Conservation (phyloP, 2,329 filamentous ascomycete genomes). For the Aspergillus niger region DNA sequence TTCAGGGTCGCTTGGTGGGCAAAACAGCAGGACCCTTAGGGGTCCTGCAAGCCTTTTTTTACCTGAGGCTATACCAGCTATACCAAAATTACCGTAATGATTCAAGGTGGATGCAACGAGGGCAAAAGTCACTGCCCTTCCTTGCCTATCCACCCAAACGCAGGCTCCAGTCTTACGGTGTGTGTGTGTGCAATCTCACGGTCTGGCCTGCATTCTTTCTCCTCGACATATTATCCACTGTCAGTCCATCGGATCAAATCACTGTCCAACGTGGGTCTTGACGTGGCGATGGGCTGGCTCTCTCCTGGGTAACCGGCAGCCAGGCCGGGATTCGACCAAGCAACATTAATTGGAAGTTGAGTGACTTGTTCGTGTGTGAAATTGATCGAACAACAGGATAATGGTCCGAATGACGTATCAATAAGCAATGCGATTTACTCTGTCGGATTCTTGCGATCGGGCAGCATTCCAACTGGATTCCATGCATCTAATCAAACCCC, state of each 20-base stretch:
- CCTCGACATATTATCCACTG: neutral
- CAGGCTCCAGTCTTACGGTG: neutral
- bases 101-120: neutral
- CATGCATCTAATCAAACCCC: constrained; percentile 10
- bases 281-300: constrained; percentile 12
- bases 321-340: neutral
- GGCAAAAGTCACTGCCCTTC: neutral
- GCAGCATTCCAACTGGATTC: constrained; percentile 7
- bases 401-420: neutral
- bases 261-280: constrained; percentile 11
- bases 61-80: neutral
- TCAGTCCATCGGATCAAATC: neutral
- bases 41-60: neutral
- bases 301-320: neutral
- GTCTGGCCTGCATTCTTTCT: neutral
- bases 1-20: neutral
- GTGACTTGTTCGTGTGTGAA: neutral
- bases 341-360: neutral
- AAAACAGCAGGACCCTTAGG: constrained; percentile 2
- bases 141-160: neutral
- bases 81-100: constrained; percentile 4
- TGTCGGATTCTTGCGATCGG: constrained; percentile 7
- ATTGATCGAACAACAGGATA: neutral
- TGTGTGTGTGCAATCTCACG: neutral
- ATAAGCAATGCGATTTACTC: constrained; percentile 6